A percentile compares a stretch with the other conserved stretches of the same genome.
These are phyloP conservation scores for Fusarium udum DNA, from an alignment of 2,329 filamentous ascomycete genomes.

Conservation along the genomic window DNA sequence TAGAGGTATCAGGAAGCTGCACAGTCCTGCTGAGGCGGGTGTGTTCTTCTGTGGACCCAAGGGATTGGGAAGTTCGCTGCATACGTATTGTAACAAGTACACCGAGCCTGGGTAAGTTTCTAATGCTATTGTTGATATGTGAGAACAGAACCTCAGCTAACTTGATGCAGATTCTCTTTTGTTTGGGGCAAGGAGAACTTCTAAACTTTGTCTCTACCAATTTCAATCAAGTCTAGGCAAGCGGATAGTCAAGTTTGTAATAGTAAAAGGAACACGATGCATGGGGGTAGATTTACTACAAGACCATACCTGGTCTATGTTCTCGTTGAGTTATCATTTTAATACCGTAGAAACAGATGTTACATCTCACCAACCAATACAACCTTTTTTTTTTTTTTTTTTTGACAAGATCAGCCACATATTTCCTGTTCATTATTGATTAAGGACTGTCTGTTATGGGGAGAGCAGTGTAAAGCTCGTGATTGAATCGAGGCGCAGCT, in stretches of 20 bases:
- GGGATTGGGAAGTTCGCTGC: conserved; percentile 77
- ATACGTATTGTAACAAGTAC: conserved; percentile 89
- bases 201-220: conserved; percentile 4
- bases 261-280: conserved; percentile 2
- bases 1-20: conserved; percentile 81
- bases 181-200: conserved; percentile 76
- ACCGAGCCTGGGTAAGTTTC: conserved; percentile 76
- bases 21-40: conserved; percentile 75
- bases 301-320: conserved; percentile 7
- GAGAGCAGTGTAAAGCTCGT: neutral
- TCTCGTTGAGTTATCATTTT: conserved; percentile 32
- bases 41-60: conserved; percentile 91
- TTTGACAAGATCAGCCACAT: neutral
- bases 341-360: conserved; percentile 30
- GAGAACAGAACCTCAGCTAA: conserved; percentile 41
- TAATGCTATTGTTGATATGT: neutral
- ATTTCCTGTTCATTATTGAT: no score
- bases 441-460: neutral
- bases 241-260: conserved; percentile 22
- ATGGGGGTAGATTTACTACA: conserved; percentile 18
- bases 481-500: conserved; percentile 4
- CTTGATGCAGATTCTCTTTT: conserved; percentile 64
- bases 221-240: neutral
- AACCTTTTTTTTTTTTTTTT: conserved; percentile 3
- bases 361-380: conserved; percentile 17